phyloP scores from a whole-genome alignment of 306 rosid genomes.

The Rubus idaeus region DNA sequence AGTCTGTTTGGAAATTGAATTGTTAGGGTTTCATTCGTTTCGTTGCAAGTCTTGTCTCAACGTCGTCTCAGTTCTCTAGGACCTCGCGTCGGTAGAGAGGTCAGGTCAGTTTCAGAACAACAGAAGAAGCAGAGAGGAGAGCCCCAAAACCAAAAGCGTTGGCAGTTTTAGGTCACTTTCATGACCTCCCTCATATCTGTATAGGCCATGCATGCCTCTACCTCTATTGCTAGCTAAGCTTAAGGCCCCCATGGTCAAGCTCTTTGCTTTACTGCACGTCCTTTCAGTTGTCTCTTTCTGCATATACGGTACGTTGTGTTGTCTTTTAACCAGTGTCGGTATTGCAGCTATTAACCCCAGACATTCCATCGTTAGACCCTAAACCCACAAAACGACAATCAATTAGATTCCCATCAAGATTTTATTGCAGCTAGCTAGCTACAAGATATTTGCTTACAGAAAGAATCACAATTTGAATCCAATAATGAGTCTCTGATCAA shows the following conservation, averaged over 20 bases:
- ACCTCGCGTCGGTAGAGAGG: slow-evolving; percentile 1
- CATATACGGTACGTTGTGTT: neutral
- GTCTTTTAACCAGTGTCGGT: slow-evolving; percentile 6
- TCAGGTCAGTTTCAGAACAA: neutral
- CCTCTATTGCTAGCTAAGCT: neutral
- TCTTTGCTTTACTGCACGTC: neutral
- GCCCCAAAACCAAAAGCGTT: neutral
- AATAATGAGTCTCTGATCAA: neutral
- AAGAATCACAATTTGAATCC: neutral
- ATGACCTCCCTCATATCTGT: neutral
- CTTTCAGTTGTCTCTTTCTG: neutral
- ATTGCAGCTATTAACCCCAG: neutral
- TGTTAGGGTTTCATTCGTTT: neutral
- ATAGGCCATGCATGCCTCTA: neutral
- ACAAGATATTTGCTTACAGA: neutral
- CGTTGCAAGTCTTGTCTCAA: neutral
- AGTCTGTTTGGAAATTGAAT: neutral
- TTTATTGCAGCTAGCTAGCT: neutral
- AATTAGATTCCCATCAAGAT: neutral
- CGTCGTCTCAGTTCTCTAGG: neutral
- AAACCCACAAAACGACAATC: neutral
- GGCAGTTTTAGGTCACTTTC: slow-evolving; percentile 8
- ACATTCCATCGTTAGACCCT: neutral
- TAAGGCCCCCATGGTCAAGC: neutral
- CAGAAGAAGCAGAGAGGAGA: neutral